Percentiles rank a stretch among this genome's conserved stretches.
Conservation (phyloP, 2,329 filamentous ascomycete species). For the Cercospora zeae-maydis region DNA sequence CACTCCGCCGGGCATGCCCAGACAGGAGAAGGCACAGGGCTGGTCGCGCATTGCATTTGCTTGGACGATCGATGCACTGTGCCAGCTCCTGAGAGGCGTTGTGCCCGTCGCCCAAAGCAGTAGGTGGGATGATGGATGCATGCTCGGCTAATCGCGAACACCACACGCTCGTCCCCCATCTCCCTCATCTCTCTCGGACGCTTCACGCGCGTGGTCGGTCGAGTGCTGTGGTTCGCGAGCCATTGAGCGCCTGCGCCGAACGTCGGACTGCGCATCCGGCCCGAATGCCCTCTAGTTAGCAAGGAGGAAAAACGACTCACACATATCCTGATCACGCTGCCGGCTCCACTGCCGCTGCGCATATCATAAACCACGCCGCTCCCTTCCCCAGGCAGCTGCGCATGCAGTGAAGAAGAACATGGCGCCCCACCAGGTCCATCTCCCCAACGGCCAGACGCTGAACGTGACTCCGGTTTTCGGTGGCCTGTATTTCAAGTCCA, state of each 20-base stretch:
- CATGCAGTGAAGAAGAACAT: constrained; percentile 28
- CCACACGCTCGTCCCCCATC: background rate
- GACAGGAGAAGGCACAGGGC: background rate
- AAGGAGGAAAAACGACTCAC: background rate
- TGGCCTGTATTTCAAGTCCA: constrained; percentile 84
- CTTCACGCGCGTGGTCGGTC: too few relatives aligned
- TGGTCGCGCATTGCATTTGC: too few relatives aligned
- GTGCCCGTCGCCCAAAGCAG: background rate
- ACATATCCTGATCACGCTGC: background rate
- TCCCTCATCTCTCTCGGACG: background rate
- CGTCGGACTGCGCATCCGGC: background rate
- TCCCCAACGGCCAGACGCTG: constrained; percentile 84
- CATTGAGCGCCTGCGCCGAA: background rate
- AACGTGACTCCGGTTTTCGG: constrained; percentile 83
- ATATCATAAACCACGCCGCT: background rate
- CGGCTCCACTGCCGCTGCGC: background rate
- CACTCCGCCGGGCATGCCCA: too few relatives aligned
- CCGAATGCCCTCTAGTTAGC: background rate
- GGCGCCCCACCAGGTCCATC: constrained; percentile 55
- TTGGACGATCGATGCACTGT: too few relatives aligned
- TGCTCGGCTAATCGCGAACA: background rate
- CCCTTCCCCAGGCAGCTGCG: too few relatives aligned
- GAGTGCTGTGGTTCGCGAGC: background rate
- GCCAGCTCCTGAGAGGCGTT: background rate
- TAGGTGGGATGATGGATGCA: background rate